These are phyloP conservation scores for Veloboletus limbatus DNA, from an alignment of 1,284 basidiomycete species.

Conservation along the genomic window DNA sequence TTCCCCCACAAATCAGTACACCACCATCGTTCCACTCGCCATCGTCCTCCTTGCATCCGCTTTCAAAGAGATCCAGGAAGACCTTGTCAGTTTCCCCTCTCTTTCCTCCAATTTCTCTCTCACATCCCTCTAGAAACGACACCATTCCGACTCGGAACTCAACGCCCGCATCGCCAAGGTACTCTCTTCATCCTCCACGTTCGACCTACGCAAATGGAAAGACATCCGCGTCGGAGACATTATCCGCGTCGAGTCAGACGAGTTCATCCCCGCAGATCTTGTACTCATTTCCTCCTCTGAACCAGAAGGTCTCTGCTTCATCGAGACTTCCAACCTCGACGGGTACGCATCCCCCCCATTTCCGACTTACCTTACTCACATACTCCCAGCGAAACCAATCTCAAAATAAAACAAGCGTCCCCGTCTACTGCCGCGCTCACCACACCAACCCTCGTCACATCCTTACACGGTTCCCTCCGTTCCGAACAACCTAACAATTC, in stretches of 20 bases:
- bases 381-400: constrained; percentile 84
- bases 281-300: constrained; percentile 88
- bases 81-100: constrained; percentile 56
- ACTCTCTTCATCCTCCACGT: constrained; percentile 63
- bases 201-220: constrained; percentile 83
- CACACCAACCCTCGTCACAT: constrained; percentile 70
- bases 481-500: constrained; percentile 98
- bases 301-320: constrained; percentile 95
- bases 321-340: constrained; percentile 97
- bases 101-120: background rate
- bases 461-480: constrained; percentile 79
- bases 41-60: constrained; percentile 94
- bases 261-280: constrained; percentile 96
- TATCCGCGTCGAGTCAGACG: constrained; percentile 86
- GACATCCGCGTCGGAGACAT: constrained; percentile 91
- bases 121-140: constrained; percentile 71
- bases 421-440: constrained; percentile 78
- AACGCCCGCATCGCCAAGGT: constrained; percentile 85
- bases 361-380: background rate
- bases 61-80: constrained; percentile 95
- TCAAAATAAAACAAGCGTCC: constrained; percentile 98
- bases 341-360: constrained; percentile 58
- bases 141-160: constrained; percentile 91
- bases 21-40: constrained; percentile 90
- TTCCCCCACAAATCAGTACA: constrained; percentile 94